phyloP scores from a whole-genome alignment of 305 asterid genomes.

The Salvia sclarea region DNA sequence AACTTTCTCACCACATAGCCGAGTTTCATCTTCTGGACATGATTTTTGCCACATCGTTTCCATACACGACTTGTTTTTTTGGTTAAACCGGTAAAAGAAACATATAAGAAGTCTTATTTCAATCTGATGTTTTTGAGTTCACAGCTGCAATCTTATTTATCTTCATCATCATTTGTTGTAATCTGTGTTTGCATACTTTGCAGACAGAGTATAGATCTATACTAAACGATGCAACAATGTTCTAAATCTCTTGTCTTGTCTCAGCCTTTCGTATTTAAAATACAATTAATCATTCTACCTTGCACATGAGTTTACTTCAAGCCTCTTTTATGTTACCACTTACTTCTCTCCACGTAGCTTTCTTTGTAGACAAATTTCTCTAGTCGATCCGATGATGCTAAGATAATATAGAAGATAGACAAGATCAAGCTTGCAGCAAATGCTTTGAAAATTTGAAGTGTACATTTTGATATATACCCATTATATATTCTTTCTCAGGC shows the following conservation, averaged over 20 bases:
- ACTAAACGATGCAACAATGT: too few relatives aligned
- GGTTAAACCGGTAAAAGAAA: too few relatives aligned
- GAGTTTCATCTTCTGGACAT: not conserved
- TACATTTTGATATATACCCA: not conserved
- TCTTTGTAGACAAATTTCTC: not conserved
- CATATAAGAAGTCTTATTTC: too few relatives aligned
- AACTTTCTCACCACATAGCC: constrained; percentile 25
- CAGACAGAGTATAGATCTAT: too few relatives aligned
- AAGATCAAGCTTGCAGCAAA: not conserved
- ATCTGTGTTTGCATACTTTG: not conserved
- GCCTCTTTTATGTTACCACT: not conserved
- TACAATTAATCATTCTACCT: not conserved
- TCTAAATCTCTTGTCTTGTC: not conserved
- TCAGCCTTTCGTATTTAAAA: not conserved
- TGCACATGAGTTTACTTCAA: not conserved
- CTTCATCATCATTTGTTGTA: not conserved
- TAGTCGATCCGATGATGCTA: not conserved
- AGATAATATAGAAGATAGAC: too few relatives aligned
- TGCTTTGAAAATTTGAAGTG: not conserved
- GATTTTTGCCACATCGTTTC: not conserved
- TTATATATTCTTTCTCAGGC: not conserved
- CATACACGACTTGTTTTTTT: not conserved
- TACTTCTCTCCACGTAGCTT: not conserved
- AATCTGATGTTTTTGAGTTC: not conserved
- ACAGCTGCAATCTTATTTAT: not conserved